Conservation (phyloP, 208 protist species). For the Trypanosoma rangeli region DNA sequence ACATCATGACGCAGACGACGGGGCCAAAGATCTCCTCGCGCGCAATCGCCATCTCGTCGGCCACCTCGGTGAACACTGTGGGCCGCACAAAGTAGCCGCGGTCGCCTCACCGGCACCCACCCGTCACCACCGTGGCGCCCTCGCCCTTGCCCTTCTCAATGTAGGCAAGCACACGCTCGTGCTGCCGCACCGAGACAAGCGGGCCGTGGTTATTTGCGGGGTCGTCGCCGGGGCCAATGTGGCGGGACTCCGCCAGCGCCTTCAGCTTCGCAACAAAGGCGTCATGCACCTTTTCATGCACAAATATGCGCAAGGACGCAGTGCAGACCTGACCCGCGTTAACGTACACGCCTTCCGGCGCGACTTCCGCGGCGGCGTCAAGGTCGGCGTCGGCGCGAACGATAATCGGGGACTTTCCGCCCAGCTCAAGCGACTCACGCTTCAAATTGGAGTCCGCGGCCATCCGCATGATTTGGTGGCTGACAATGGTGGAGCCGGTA, state of each 20-base stretch:
- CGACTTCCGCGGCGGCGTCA: slow-evolving; percentile 54
- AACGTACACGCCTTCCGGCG: slow-evolving; percentile 66
- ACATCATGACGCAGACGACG: slow-evolving; percentile 85
- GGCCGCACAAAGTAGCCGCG: slow-evolving; percentile 87
- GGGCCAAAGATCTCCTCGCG: slow-evolving; percentile 92
- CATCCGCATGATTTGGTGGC: slow-evolving; percentile 63
- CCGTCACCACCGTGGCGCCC: slow-evolving; percentile 65
- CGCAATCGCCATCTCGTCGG: slow-evolving; percentile 73
- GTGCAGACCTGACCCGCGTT: slow-evolving; percentile 89
- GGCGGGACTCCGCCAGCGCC: slow-evolving; percentile 42
- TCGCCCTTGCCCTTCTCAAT: slow-evolving; percentile 78
- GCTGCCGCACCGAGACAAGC: slow-evolving; percentile 67
- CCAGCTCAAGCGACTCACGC: slow-evolving; percentile 84
- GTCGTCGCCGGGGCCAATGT: slow-evolving; percentile 62
- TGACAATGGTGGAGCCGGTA: slow-evolving; percentile 83
- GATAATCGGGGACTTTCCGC: slow-evolving; percentile 92
- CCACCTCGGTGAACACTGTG: slow-evolving; percentile 79
- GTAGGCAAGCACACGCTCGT: slow-evolving; percentile 71
- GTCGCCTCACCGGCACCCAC: slow-evolving; percentile 44
- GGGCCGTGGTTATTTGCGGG: slow-evolving; percentile 55
- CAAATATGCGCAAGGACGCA: slow-evolving; percentile 81
- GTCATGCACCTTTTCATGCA: slow-evolving; percentile 82
- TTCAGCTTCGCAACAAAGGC: slow-evolving; percentile 67
- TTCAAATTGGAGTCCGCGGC: slow-evolving; percentile 77
- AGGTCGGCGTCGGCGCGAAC: slow-evolving; percentile 84